Percentiles rank a stretch among this genome's conserved stretches.
These are phyloP conservation scores for Tilletia walkeri DNA, from an alignment of 1,284 basidiomycete species.

Conservation along the genomic window DNA sequence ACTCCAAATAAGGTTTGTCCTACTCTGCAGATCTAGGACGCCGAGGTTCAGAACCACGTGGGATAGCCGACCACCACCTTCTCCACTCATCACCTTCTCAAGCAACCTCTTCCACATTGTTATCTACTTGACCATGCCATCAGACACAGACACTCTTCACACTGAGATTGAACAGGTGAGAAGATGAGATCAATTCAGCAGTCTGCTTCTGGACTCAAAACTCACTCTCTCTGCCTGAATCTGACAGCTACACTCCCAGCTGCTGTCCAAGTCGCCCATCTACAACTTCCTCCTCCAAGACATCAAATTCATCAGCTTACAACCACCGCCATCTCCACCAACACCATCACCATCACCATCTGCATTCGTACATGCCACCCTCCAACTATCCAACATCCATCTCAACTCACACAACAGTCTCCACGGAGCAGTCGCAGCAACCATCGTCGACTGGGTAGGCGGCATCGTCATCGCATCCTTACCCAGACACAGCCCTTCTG, in stretches of 20 bases:
- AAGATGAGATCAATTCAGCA: too few relatives aligned
- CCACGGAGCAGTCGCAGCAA: slow-evolving; percentile 40
- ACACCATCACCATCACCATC: slow-evolving; percentile 21
- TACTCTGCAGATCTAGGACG: too few relatives aligned
- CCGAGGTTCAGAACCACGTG: too few relatives aligned
- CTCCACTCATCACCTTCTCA: too few relatives aligned
- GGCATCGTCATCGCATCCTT: slow-evolving; percentile 38
- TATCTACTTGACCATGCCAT: too few relatives aligned
- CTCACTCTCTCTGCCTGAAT: neutral
- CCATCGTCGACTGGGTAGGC: slow-evolving; percentile 41
- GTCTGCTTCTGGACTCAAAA: too few relatives aligned
- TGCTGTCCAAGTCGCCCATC: slow-evolving; percentile 35
- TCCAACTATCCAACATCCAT: slow-evolving; percentile 29
- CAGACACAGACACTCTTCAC: too few relatives aligned
- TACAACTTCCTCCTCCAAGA: slow-evolving; percentile 38
- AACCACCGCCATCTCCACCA: neutral
- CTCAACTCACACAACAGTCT: slow-evolving; percentile 39
- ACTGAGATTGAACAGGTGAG: too few relatives aligned
- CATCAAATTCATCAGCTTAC: slow-evolving; percentile 18
- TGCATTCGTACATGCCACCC: slow-evolving; percentile 29
- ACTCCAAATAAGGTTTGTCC: too few relatives aligned
- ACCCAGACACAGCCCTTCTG: neutral
- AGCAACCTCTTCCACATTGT: too few relatives aligned
- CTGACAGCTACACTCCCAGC: slow-evolving; percentile 27
- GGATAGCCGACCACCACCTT: too few relatives aligned